phyloP scores from a whole-genome alignment of 1,139 yeast genomes.

The Saccharomyces hybrid region DNA sequence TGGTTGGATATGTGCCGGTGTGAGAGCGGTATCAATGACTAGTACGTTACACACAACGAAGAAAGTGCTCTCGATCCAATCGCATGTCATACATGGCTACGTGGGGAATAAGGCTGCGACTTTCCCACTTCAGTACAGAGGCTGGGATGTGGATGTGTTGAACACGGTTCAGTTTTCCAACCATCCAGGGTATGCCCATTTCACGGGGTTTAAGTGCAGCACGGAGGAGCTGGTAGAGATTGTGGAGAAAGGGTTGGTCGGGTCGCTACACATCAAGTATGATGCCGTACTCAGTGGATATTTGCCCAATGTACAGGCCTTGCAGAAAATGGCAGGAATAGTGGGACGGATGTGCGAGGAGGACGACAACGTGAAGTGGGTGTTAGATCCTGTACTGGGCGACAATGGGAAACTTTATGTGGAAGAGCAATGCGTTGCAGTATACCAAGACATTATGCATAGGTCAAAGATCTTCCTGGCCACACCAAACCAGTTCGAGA shows the following conservation, averaged over 20 bases:
- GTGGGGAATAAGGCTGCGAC: conserved; percentile 78
- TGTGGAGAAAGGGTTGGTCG: conserved; percentile 42
- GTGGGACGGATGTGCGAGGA: conserved; percentile 15
- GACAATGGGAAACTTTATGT: conserved; percentile 85
- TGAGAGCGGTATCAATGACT: not conserved
- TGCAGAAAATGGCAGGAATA: conserved; percentile 34
- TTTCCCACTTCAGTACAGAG: conserved; percentile 67
- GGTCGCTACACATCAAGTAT: conserved; percentile 39
- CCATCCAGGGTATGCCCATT: conserved; percentile 71
- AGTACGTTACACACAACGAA: not conserved
- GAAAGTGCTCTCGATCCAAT: conserved; percentile 52
- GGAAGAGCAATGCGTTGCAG: conserved; percentile 56
- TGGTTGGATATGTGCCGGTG: not conserved
- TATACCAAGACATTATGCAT: conserved; percentile 51
- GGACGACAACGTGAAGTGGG: conserved; percentile 38
- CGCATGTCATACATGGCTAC: conserved; percentile 83
- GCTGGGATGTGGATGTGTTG: conserved; percentile 80
- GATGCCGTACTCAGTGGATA: conserved; percentile 68
- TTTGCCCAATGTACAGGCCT: conserved; percentile 49
- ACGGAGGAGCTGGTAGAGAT: conserved; percentile 39
- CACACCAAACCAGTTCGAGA: conserved; percentile 90
- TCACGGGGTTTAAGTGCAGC: conserved; percentile 40
- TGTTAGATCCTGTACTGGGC: conserved; percentile 91
- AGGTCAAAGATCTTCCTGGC: conserved; percentile 53
- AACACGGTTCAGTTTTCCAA: conserved; percentile 78